Base-by-base conservation (phyloP, 257 asterid genomes). In the Fraxinus excelsior region DNA sequence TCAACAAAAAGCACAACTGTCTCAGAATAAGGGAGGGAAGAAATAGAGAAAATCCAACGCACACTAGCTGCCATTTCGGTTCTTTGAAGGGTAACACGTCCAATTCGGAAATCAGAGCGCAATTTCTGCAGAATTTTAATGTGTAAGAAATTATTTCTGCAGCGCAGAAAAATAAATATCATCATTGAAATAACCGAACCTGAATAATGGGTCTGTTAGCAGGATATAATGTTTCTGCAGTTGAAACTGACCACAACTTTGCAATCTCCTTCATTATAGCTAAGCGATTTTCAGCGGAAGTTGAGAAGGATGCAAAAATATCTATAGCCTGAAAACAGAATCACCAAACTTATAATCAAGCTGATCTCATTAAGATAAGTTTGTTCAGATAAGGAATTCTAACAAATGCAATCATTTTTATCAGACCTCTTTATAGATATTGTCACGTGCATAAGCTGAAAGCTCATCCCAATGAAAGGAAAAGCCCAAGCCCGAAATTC, bases 251-350 rank as follows among this genome's bases (percentile, higher is more conserved):
- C 97, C 97, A 91, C 77, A 88, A 70, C 75, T 81, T 79, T 51
- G 93, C 90, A 26, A 96, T 89, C 88, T 90, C 96, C 84, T 82
- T 86, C 96, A 91, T 89, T 74, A 90, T 81, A 53, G 82, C 83
- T 85, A 91, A 82, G 64, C 98, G 91, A 78, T 90, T 89, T 69
- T 79, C 89, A 21, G 83, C 84, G 8, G 94, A 85, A 73, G 96
- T 90, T 73, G 89, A 81, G 79, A 90, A 93, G 76, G 96, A 90
- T 72, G 96, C 98, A 82, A 93, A 96, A 80, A 93, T 81, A 80
- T 96, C 98, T 78, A 91, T 85, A 38, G 98, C 98, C 99, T 95
- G 92, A 64, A 80, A 78, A 73, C 34, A 73, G 42, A 38, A 81
- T 80, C 60, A 66, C 38, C 77, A 69, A 44, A 53, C 56, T 74